These are phyloP conservation scores for Monosporozyma unispora DNA, from an alignment of 805 yeast genomes.

Conservation along the genomic window DNA sequence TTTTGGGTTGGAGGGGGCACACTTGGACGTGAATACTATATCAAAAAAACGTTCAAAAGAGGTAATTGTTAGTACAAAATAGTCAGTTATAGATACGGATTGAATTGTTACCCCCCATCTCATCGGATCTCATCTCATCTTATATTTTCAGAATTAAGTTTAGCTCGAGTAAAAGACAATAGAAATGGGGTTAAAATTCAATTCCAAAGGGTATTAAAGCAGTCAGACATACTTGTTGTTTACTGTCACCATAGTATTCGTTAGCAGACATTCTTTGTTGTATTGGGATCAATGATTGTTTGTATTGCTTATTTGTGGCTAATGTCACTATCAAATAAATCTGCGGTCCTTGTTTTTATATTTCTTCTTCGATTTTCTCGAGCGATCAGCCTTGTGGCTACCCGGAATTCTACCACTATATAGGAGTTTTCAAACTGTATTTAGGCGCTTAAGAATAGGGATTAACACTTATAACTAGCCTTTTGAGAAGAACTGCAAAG, in stretches of 20 bases:
- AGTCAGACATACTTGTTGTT: slow-evolving; percentile 7
- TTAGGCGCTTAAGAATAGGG: too few species aligned
- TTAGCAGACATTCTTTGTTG: slow-evolving; percentile 20
- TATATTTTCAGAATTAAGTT: not conserved
- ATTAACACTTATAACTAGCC: too few species aligned
- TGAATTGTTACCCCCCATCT: too few species aligned
- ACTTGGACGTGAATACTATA: slow-evolving; percentile 21
- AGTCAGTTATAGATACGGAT: too few species aligned
- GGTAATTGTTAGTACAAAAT: not conserved
- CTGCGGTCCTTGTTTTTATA: too few species aligned
- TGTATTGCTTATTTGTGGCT: not conserved
- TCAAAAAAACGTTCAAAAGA: not conserved
- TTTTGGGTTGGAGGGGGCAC: slow-evolving; percentile 22
- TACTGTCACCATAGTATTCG: slow-evolving; percentile 17
- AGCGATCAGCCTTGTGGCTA: too few species aligned
- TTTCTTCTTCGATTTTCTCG: too few species aligned
- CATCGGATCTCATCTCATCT: not conserved
- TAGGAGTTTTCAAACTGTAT: too few species aligned
- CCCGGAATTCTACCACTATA: too few species aligned
- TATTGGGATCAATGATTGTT: not conserved
- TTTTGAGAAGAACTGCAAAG: too few species aligned
- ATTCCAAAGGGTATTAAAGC: not conserved
- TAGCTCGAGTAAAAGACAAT: not conserved
- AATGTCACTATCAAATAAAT: too few species aligned
- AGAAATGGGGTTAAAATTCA: not conserved